These are phyloP conservation scores for Gossypium herbaceum DNA, from an alignment of 345 rosid species.

Conservation along the genomic window DNA sequence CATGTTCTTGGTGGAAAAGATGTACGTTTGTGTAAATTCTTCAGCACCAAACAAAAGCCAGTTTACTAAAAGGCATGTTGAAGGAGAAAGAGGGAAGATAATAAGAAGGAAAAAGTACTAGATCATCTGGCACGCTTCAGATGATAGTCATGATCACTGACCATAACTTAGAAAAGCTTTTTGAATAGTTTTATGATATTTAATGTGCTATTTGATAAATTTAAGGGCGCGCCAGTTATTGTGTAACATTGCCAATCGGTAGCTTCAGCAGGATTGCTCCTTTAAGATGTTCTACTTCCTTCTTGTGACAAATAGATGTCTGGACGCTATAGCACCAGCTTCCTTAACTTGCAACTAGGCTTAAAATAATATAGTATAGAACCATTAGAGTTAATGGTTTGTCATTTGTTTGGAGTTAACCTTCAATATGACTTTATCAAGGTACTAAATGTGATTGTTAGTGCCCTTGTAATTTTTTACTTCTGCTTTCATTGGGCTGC, in stretches of 20 bases:
- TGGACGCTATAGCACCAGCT: background rate
- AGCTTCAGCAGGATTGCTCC: background rate
- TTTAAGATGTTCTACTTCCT: background rate
- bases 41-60: background rate
- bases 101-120: background rate
- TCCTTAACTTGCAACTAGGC: background rate
- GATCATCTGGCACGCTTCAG: background rate
- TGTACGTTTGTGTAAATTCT: background rate
- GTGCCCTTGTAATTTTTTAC: background rate
- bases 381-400: background rate
- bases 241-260: background rate
- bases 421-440: background rate
- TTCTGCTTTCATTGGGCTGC: background rate
- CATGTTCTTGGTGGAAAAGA: background rate
- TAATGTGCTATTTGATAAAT: background rate
- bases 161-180: background rate
- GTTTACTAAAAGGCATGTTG: background rate
- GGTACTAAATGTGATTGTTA: background rate
- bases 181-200: background rate
- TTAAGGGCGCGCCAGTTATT: background rate
- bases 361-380: background rate
- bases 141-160: background rate
- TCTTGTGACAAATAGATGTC: background rate
- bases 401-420: background rate
- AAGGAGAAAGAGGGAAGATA: background rate